Conservation (phyloP, 495 filamentous ascomycete species). For the Hypoxylon lienhwacheense region DNA sequence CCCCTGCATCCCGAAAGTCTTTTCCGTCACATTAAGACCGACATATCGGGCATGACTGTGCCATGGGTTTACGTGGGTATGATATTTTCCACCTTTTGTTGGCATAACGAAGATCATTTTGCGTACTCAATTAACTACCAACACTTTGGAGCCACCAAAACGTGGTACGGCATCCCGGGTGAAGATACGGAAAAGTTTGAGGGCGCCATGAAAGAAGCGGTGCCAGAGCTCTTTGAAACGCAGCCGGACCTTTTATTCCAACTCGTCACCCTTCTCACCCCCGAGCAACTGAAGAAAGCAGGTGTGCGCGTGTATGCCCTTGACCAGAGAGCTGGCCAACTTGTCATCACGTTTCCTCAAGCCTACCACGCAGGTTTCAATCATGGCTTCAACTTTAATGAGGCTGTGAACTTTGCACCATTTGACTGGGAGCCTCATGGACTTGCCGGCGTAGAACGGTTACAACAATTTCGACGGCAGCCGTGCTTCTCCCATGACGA, state of each 20-base stretch:
- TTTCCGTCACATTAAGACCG: slow-evolving; percentile 95
- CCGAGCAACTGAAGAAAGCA: slow-evolving; percentile 91
- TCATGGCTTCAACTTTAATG: slow-evolving; percentile 98
- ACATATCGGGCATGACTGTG: slow-evolving; percentile 99
- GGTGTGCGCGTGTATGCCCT: slow-evolving; percentile 90
- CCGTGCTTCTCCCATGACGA: slow-evolving; percentile 98
- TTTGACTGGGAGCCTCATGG: slow-evolving; percentile 96
- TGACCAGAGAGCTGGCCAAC: slow-evolving; percentile 93
- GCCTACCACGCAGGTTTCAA: slow-evolving; percentile 94
- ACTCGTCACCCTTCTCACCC: slow-evolving; percentile 89
- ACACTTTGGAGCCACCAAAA: slow-evolving; percentile 97
- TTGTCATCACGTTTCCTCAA: slow-evolving; percentile 93
- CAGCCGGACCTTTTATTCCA: slow-evolving; percentile 97
- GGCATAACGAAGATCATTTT: slow-evolving; percentile 99
- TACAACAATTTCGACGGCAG: slow-evolving; percentile 85
- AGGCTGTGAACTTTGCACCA: slow-evolving; percentile 97
- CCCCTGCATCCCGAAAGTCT: slow-evolving; percentile 89
- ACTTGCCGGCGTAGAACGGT: slow-evolving; percentile 78
- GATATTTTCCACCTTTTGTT: slow-evolving; percentile 99
- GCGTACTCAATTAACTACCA: slow-evolving; percentile 99
- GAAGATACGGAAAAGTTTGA: slow-evolving; percentile 94
- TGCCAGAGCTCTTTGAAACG: slow-evolving; percentile 94
- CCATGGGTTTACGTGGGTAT: slow-evolving; percentile 99
- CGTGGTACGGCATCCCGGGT: slow-evolving; percentile 97
- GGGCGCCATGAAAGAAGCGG: slow-evolving; percentile 88